A percentile compares a stretch with the other conserved stretches of the same genome.
These are phyloP conservation scores for Alternaria postmessia DNA, from an alignment of 2,329 filamentous ascomycete species.

Conservation along the genomic window DNA sequence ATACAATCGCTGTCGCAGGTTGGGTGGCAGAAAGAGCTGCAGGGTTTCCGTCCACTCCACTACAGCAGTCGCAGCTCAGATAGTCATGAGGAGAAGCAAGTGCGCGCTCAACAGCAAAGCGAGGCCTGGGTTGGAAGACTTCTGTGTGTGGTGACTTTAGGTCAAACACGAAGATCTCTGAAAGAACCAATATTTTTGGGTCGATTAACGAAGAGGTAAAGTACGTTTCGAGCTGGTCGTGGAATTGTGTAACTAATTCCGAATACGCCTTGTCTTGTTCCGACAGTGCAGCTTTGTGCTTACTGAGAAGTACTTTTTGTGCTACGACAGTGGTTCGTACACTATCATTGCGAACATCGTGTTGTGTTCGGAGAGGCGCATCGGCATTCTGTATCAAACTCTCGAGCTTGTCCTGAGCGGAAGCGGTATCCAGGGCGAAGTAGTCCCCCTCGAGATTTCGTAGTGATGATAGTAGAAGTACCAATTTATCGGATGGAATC, in stretches of 20 bases:
- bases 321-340: slow-evolving; percentile 80
- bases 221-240: slow-evolving; percentile 59
- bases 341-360: slow-evolving; percentile 74
- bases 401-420: slow-evolving; percentile 47
- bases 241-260: slow-evolving; percentile 66
- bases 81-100: slow-evolving; percentile 79
- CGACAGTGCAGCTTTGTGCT: slow-evolving; percentile 74
- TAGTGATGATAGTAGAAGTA: slow-evolving; percentile 54
- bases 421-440: slow-evolving; percentile 31
- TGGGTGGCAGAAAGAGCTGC: slow-evolving; percentile 65
- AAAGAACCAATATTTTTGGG: slow-evolving; percentile 65
- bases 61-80: slow-evolving; percentile 75
- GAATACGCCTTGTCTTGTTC: slow-evolving; percentile 76
- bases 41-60: slow-evolving; percentile 49
- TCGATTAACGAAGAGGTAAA: slow-evolving; percentile 58
- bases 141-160: slow-evolving; percentile 73
- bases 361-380: slow-evolving; percentile 72
- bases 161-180: slow-evolving; percentile 81
- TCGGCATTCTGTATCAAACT: slow-evolving; percentile 34
- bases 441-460: slow-evolving; percentile 16
- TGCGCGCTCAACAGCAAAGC: slow-evolving; percentile 74
- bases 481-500: slow-evolving; percentile 63
- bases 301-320: slow-evolving; percentile 81
- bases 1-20: slow-evolving; percentile 76
- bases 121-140: slow-evolving; percentile 78